These are phyloP conservation scores for Teunomyces barrocoloradensis DNA, from an alignment of 805 yeast species.

Conservation along the genomic window DNA sequence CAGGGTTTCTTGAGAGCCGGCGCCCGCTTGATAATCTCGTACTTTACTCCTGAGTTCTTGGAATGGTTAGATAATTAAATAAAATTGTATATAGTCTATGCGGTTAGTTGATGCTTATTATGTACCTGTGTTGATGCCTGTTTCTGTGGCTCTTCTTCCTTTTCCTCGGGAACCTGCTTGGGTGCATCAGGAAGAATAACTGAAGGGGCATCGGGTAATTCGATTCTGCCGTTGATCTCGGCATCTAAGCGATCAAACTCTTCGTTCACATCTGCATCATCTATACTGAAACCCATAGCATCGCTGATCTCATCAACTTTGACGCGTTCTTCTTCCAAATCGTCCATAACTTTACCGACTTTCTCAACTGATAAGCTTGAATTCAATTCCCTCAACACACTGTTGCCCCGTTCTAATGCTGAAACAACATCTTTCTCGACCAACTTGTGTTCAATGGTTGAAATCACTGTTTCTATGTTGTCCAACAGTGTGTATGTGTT, in stretches of 20 bases:
- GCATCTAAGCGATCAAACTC: conserved; percentile 53
- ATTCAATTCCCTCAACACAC: conserved; percentile 71
- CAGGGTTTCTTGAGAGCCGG: conserved; percentile 94
- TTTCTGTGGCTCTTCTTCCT: conserved; percentile 2
- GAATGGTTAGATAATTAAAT: conserved; percentile 67
- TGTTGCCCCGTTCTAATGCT: conserved; percentile 80
- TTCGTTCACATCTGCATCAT: conserved; percentile 64
- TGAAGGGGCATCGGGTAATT: conserved; percentile 8
- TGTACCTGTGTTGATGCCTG: conserved; percentile 8
- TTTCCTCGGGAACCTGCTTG: conserved; percentile 21
- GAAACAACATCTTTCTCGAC: conserved; percentile 81
- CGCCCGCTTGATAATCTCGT: conserved; percentile 85
- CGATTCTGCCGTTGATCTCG: conserved; percentile 33
- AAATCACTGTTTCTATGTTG: conserved; percentile 73
- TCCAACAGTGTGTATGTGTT: conserved; percentile 77
- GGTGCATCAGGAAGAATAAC: conserved; percentile 18
- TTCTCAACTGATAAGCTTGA: conserved; percentile 72
- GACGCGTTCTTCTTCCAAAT: conserved; percentile 73
- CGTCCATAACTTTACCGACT: conserved; percentile 82
- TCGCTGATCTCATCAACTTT: conserved; percentile 75
- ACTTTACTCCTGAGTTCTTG: conserved; percentile 92
- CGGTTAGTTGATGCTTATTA: conserved; percentile 1
- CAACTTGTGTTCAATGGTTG: conserved; percentile 82
- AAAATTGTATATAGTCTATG: conserved; percentile 3
- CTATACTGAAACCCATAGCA: conserved; percentile 42